Evolutionary conservation across 2,329 filamentous ascomycete species (phyloP).

Genomic region (Fusarium sororula): DNA sequence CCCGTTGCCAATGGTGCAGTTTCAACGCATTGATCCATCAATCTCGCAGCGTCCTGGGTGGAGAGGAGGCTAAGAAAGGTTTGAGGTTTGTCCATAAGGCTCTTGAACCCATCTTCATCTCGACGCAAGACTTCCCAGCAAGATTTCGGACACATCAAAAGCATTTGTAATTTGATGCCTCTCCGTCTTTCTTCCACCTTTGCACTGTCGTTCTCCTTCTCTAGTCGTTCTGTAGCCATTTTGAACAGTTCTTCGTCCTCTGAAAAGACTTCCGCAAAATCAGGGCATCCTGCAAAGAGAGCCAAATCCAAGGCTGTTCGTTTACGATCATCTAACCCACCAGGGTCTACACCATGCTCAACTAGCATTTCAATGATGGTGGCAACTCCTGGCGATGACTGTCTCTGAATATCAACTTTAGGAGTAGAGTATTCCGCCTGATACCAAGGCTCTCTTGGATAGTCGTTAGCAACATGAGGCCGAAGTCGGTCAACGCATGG

Average conservation of each 20-base stretch:
- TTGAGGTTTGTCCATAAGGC: background rate
- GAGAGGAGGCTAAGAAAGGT: constrained; percentile 1
- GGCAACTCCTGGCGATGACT: background rate
- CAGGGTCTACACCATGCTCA: background rate
- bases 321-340: background rate
- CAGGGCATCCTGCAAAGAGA: constrained; percentile 5
- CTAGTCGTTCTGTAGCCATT: background rate
- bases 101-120: background rate
- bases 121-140: background rate
- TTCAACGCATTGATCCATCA: constrained; percentile 1
- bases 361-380: constrained; percentile 23
- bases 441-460: background rate
- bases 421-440: background rate
- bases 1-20: background rate
- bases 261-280: constrained; percentile 18
- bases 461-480: background rate
- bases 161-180: constrained; percentile 18
- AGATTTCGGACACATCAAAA: constrained; percentile 12
- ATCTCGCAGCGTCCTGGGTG: background rate
- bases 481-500: constrained; percentile 3
- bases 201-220: background rate
- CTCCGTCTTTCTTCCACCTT: background rate
- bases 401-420: background rate
- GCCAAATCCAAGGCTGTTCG: constrained; percentile 30
- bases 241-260: constrained; percentile 6